These are phyloP conservation scores for Rhizoclosmatium sp. DNA, from an alignment of 192 early-diverging fungal species.

Conservation along the genomic window DNA sequence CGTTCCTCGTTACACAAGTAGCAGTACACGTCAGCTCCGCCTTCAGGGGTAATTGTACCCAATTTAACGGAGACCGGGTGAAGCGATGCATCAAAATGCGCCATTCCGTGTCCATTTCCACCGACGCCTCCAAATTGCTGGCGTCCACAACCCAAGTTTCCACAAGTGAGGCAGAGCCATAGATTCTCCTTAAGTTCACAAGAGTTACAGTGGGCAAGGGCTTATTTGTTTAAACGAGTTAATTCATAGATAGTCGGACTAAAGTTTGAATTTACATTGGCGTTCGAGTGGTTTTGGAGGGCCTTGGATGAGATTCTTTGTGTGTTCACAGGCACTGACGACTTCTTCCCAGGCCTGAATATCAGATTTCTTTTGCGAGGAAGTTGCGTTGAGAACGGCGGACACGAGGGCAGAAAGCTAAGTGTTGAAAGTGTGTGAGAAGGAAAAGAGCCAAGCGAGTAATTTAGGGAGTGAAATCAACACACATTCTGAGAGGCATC, in stretches of 20 bases:
- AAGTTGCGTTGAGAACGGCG: conserved; percentile 77
- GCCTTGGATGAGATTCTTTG: conserved; percentile 72
- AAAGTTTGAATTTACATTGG: conserved; percentile 42
- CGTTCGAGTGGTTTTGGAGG: conserved; percentile 50
- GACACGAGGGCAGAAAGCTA: conserved; percentile 71
- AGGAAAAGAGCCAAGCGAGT: conserved; percentile 19
- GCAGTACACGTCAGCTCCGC: conserved; percentile 89
- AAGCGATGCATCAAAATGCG: conserved; percentile 80
- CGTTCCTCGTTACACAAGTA: conserved; percentile 85
- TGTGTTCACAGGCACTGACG: conserved; percentile 80
- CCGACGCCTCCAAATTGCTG: conserved; percentile 91
- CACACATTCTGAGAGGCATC: conserved; percentile 50
- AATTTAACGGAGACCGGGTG: conserved; percentile 91
- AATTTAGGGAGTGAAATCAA: conserved; percentile 9
- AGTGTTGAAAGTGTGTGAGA: neutral
- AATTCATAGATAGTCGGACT: neutral
- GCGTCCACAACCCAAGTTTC: conserved; percentile 93
- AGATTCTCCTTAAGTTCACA: conserved; percentile 94
- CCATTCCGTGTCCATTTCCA: conserved; percentile 92
- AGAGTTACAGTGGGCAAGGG: conserved; percentile 74
- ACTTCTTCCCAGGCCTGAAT: conserved; percentile 96
- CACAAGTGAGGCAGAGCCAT: conserved; percentile 95
- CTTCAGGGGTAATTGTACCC: conserved; percentile 97
- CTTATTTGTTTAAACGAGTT: conserved; percentile 16
- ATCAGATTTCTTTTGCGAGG: conserved; percentile 85